Evolutionary conservation across 2,329 filamentous ascomycete species (phyloP).

Genomic region (Penicillium verrucosum): DNA sequence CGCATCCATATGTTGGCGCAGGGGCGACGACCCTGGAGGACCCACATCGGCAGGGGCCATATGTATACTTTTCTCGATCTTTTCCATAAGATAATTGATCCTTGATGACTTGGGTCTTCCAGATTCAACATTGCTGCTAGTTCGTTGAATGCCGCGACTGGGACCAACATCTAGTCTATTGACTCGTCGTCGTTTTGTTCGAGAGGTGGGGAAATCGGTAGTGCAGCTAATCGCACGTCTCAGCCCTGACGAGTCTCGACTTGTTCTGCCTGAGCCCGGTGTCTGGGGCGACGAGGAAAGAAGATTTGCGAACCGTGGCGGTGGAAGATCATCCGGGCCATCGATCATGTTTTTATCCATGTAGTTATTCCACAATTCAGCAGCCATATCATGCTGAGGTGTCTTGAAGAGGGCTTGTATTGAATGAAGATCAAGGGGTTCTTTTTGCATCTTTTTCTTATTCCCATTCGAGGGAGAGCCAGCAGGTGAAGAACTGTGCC

Average conservation of each 20-base stretch:
- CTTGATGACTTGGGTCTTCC: constrained; percentile 44
- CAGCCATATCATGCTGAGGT: constrained; percentile 67
- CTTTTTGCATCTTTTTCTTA: constrained; percentile 38
- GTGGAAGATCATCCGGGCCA: constrained; percentile 47
- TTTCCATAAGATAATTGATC: constrained; percentile 61
- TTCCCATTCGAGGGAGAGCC: constrained; percentile 59
- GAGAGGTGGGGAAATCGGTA: constrained; percentile 62
- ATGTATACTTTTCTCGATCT: constrained; percentile 55
- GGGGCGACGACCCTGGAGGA: constrained; percentile 45
- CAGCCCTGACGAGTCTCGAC: constrained; percentile 50
- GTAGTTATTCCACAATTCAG: constrained; percentile 76
- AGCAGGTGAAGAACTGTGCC: constrained; percentile 69
- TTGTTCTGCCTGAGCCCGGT: constrained; percentile 45
- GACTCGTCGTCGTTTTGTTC: constrained; percentile 60
- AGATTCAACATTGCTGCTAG: constrained; percentile 40
- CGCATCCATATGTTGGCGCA: constrained; percentile 34
- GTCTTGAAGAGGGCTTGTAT: constrained; percentile 61
- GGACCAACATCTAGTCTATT: constrained; percentile 48
- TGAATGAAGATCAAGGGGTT: constrained; percentile 56
- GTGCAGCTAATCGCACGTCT: constrained; percentile 68
- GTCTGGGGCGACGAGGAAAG: constrained; percentile 70
- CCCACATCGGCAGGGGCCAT: constrained; percentile 30
- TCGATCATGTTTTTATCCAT: constrained; percentile 52
- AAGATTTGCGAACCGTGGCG: constrained; percentile 61
- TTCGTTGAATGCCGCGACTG: constrained; percentile 45